Conservation (phyloP, 2,329 filamentous ascomycete genomes). For the Delphinella strobiligena region DNA sequence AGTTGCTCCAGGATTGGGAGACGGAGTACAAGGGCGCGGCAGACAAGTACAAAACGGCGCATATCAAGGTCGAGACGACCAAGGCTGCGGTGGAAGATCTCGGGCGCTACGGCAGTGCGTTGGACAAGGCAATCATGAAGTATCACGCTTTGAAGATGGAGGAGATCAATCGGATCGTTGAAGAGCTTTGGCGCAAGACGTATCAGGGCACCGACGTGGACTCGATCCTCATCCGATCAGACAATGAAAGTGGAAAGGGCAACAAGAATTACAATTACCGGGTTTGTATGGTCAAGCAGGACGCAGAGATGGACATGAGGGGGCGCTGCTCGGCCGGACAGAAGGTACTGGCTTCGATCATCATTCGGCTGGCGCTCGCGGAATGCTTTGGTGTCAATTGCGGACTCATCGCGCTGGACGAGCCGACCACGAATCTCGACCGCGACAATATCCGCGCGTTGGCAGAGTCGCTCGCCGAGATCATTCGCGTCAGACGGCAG, state of each 20-base stretch:
- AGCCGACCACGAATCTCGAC: conserved; percentile 95
- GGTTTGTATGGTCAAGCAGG: conserved; percentile 92
- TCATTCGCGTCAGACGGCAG: conserved; percentile 69
- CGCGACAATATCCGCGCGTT: conserved; percentile 87
- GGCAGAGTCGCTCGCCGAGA: conserved; percentile 71
- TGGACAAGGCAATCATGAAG: conserved; percentile 95
- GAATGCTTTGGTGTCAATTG: conserved; percentile 96
- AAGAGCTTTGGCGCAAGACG: conserved; percentile 92
- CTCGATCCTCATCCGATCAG: conserved; percentile 87
- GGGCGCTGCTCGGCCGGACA: conserved; percentile 93
- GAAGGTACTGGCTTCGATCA: conserved; percentile 91
- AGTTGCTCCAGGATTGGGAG: conserved; percentile 68
- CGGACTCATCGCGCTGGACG: conserved; percentile 89
- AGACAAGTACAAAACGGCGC: conserved; percentile 68
- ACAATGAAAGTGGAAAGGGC: conserved; percentile 62
- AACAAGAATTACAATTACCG: conserved; percentile 93
- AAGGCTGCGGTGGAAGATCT: conserved; percentile 89
- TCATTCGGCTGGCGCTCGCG: conserved; percentile 89
- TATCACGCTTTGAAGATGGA: conserved; percentile 97
- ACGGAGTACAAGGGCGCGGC: conserved; percentile 78
- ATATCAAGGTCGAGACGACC: conserved; percentile 82
- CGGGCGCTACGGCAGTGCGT: conserved; percentile 64
- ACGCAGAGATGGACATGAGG: conserved; percentile 98
- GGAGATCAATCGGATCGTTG: conserved; percentile 89
- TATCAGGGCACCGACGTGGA: conserved; percentile 97